These are phyloP conservation scores for Wolfiporia cocos DNA, from an alignment of 1,284 basidiomycete genomes.

Conservation along the genomic window DNA sequence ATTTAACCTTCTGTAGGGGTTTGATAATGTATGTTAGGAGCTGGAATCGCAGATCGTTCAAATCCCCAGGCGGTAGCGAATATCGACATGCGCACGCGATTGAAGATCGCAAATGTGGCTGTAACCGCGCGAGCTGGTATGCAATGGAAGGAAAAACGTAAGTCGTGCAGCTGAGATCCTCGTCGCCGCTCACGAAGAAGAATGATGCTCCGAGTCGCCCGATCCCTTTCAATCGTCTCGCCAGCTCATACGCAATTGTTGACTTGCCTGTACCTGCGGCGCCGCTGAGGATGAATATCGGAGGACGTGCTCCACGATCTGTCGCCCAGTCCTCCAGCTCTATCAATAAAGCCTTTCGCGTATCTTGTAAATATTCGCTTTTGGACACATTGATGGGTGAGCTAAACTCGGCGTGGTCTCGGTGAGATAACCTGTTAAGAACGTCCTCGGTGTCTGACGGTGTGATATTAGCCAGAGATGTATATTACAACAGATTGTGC, in stretches of 20 bases:
- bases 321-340: not conserved
- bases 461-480: no score
- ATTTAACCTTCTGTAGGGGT: not conserved
- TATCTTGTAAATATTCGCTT: not conserved
- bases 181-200: not conserved
- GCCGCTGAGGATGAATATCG: constrained; percentile 9
- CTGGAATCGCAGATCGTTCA: not conserved
- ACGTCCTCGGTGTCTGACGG: no score
- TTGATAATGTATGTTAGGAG: not conserved
- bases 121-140: not conserved
- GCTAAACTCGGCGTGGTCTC: no score
- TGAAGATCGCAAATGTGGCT: not conserved
- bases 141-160: not conserved
- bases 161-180: not conserved
- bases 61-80: not conserved
- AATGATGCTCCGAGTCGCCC: not conserved
- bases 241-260: constrained; percentile 8
- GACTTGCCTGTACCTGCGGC: constrained; percentile 12
- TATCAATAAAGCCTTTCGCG: not conserved
- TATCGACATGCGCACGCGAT: not conserved
- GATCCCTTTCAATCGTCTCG: constrained; percentile 2
- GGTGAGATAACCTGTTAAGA: no score
- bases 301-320: not conserved
- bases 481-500: no score
- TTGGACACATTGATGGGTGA: not conserved